Conservation (phyloP, 1,284 basidiomycete genomes). For the Vanrija humicola region DNA sequence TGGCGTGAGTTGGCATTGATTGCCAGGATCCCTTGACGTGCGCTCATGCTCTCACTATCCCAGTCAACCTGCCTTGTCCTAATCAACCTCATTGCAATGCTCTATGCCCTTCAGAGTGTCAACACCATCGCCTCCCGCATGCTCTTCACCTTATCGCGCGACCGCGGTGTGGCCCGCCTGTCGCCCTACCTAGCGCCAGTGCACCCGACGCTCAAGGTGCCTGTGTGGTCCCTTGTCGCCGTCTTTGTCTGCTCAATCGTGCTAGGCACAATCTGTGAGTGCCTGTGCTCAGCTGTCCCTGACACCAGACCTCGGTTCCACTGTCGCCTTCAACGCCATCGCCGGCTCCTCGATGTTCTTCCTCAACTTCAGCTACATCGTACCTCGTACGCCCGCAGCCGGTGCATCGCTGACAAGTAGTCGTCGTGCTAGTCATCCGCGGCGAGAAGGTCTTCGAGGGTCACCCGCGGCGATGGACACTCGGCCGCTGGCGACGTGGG, state of each 20-base stretch:
- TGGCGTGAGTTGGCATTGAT: constrained; percentile 35
- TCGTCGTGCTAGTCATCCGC: constrained; percentile 14
- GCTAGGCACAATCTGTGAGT: constrained; percentile 50
- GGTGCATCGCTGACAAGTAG: not conserved
- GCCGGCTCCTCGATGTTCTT: constrained; percentile 27
- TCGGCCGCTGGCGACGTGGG: not conserved
- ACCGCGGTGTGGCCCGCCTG: constrained; percentile 58
- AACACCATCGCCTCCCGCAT: constrained; percentile 62
- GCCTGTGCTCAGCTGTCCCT: not conserved
- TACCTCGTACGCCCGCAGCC: constrained; percentile 19
- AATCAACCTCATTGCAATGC: constrained; percentile 47
- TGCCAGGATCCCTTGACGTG: no score
- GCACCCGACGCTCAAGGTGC: constrained; percentile 51
- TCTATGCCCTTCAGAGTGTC: constrained; percentile 47
- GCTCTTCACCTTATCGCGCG: constrained; percentile 64
- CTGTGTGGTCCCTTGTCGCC: constrained; percentile 55
- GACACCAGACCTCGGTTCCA: constrained; percentile 52
- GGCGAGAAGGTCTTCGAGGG: constrained; percentile 15
- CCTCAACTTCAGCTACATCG: constrained; percentile 47
- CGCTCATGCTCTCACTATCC: no score
- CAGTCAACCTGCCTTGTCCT: constrained; percentile 43
- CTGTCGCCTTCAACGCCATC: constrained; percentile 52
- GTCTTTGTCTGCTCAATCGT: constrained; percentile 42
- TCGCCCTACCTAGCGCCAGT: constrained; percentile 54
- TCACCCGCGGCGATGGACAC: not conserved